These are phyloP conservation scores for Tricholoma furcatifolium DNA, from an alignment of 768 basidiomycete species.

Conservation along the genomic window DNA sequence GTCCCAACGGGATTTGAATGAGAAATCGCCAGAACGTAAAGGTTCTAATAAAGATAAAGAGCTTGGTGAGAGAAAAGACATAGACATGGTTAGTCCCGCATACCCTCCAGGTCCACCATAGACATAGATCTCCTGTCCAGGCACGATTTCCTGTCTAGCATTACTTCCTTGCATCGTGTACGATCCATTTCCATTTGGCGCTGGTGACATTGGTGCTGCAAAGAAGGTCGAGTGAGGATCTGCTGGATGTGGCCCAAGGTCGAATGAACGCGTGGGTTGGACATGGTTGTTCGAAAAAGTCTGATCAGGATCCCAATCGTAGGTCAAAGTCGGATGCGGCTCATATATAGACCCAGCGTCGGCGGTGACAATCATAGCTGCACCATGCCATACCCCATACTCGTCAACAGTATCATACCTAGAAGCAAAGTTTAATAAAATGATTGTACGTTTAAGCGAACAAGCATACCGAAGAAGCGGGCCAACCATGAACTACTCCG, in stretches of 20 bases:
- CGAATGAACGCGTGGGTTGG: conserved; percentile 38
- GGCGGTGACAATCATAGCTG: conserved; percentile 83
- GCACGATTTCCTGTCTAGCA: conserved; percentile 39
- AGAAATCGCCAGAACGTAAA: conserved; percentile 95
- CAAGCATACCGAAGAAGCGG: conserved; percentile 61
- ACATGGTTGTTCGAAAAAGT: conserved; percentile 11
- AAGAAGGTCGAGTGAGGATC: conserved; percentile 59
- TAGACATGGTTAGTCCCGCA: conserved; percentile 17
- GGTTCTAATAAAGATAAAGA: conserved; percentile 45
- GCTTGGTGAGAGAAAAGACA: conserved; percentile 1
- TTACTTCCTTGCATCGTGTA: conserved; percentile 25
- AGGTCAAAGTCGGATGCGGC: conserved; percentile 65
- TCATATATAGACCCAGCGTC: conserved; percentile 80
- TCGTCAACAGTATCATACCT: conserved; percentile 87
- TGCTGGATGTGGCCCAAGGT: conserved; percentile 71
- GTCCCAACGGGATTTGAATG: conserved; percentile 73
- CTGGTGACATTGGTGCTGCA: conserved; percentile 21
- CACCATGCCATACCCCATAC: conserved; percentile 82
- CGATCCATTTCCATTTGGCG: conserved; percentile 16
- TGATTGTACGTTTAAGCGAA: background rate
- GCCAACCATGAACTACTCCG: conserved; percentile 80
- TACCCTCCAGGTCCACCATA: conserved; percentile 58
- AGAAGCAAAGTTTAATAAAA: conserved; percentile 1
- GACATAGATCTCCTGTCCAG: conserved; percentile 74
- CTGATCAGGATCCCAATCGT: conserved; percentile 70